Base-by-base conservation (phyloP, 1,284 basidiomycete genomes). In the Trichosporon sp. region DNA sequence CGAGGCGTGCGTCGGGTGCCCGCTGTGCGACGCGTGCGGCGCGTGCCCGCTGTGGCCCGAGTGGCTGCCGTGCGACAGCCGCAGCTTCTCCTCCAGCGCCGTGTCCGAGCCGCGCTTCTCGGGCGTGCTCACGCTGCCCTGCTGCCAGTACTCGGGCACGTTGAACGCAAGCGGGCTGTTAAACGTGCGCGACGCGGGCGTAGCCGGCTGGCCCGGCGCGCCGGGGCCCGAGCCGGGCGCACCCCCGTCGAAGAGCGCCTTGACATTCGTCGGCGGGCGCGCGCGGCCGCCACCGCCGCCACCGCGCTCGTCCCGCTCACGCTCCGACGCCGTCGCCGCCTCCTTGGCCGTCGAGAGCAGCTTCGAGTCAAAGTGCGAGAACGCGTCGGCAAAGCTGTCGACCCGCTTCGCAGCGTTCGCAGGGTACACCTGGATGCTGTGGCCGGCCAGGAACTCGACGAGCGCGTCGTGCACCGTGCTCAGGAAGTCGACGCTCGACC, bases 341-440 rank as follows among this genome's bases (percentile, higher is more conserved):
- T n/a, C 72, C 65, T 87, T 86, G 35, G 90, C 88, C 23, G 91
- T 90, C 1, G 92, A 90, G 47, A 96, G 86, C 2, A 98, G 89
- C 83, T 96, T 97, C 84, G 92, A 95, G 80, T 97, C 93, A 83
- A 98, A 98, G 82, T 97, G 95, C 35, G 94, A 92, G 86, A 98
- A 95, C 1, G 95, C 92, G 77, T 96, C 93, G 27, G 94, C 91
- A 77, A 96, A 96, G 4, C 93, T 94, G 80, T 98, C 95, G 29
- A 91, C 91, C 1, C 71, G 71, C 65, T 80, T 79, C n/a, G 73
- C 68, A 6, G 79, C 77, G 23, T 79, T 77, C 1, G 82, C 75
- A 11, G 83, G 82, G 68, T 84, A 85, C 4, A 85, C 82, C 65
- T 83, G 81, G 67, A 84, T 79, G 76, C 92, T 93, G 76, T 95